phyloP scores from a whole-genome alignment of 768 basidiomycete species.

The Leccinum subgranulosum region DNA sequence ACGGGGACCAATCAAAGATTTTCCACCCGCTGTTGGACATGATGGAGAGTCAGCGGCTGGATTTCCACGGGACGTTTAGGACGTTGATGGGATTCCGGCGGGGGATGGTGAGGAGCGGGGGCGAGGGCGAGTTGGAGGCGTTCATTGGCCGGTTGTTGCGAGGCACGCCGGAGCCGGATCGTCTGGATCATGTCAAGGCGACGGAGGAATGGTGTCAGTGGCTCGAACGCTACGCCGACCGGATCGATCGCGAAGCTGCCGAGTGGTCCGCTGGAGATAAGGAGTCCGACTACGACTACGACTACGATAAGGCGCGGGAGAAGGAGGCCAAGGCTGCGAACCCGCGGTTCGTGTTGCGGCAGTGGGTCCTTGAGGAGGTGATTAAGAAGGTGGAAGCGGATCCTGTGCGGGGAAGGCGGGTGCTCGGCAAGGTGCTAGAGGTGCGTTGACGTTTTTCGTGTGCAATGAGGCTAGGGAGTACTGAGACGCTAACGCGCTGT shows the following conservation, averaged over 20 bases:
- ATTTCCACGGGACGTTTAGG: conserved; percentile 87
- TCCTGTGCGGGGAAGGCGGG: conserved; percentile 54
- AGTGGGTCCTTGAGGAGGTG: conserved; percentile 95
- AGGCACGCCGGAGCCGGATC: conserved; percentile 44
- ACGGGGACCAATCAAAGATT: conserved; percentile 57
- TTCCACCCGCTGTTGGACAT: conserved; percentile 70
- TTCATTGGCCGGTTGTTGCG: conserved; percentile 47
- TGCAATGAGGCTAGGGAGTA: not conserved
- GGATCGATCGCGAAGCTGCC: conserved; percentile 50
- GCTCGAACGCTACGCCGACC: conserved; percentile 58
- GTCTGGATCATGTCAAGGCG: conserved; percentile 43
- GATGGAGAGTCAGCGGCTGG: conserved; percentile 71
- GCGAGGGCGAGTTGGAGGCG: conserved; percentile 28
- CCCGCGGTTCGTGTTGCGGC: conserved; percentile 88
- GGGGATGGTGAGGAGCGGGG: conserved; percentile 21
- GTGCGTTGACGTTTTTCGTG: conserved; percentile 38
- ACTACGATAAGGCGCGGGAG: conserved; percentile 44
- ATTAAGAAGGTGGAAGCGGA: conserved; percentile 75
- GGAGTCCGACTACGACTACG: conserved; percentile 35
- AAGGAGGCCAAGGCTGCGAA: conserved; percentile 60
- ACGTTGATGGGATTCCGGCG: conserved; percentile 62
- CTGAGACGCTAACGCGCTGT: not conserved
- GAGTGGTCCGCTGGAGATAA: conserved; percentile 39
- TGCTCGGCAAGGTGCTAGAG: conserved; percentile 79
- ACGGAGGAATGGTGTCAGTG: conserved; percentile 56